Base-by-base conservation (phyloP, 148 eudicot species). In the Beta vulgaris region DNA sequence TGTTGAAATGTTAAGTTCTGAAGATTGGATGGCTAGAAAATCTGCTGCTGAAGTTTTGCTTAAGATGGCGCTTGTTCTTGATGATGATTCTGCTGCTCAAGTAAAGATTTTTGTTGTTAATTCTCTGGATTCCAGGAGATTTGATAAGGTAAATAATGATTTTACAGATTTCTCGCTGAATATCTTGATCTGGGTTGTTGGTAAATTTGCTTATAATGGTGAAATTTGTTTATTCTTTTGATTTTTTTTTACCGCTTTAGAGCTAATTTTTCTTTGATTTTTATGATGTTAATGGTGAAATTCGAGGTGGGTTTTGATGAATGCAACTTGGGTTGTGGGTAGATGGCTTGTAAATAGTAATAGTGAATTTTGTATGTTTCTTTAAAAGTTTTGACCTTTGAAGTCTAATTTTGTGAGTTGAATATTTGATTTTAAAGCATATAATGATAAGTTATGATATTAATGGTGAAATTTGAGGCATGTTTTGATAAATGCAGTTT, bases 11-110 rank as follows among this genome's bases (percentile, higher is more conserved):
- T 72, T 88, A 82, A 78, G 92, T 26, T 80, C 79, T 29, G 92
- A 88, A 0, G 96, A 91, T 80, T 91, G 92, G 96, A 78, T 84
- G 9, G 88, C 84, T 2, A 81, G 96, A 84, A 91, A 88, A 76
- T 90, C 89, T 25, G 91, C 89, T 3, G 91, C 86, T 0, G 89
- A 88, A 79, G 83, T 86, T 48, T 75, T 89, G 58, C 83, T 73
- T 51, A 72, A 73, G 66, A 89, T 88, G 39, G 78, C 68, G 12
- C 54, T 76, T 14, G 75, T 76, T 49, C 81, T 75, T n/a, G 85
- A 80, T 73, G 72, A 66, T 10, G 81, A 68, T 42, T 32, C 29
- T 61, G 74, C 66, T 37, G 34, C 59, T 15, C 82, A 81, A 72
- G 74, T 83, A 26, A 85, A 82, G 85, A 18, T 53, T 46, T 73